A percentile compares a stretch with the other conserved stretches of the same genome.
Evolutionary conservation across 129 eudicot species (phyloP).

Genomic region (Artemisia tridentata): DNA sequence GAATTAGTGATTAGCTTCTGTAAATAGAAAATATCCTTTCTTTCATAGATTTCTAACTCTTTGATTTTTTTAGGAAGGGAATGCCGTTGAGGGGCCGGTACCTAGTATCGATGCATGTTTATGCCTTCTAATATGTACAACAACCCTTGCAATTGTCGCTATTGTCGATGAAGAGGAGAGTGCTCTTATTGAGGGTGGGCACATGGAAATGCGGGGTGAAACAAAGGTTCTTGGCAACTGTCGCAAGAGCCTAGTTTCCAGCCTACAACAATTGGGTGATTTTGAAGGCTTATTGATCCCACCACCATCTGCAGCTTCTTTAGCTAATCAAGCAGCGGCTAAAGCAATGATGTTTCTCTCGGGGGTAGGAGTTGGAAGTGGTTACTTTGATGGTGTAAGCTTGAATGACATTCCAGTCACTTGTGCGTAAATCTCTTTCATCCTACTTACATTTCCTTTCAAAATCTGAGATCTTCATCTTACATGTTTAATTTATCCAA

Average conservation of each 20-base stretch:
- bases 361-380: slow-evolving; percentile 67
- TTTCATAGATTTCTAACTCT: not conserved
- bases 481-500: not conserved
- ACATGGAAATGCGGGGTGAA: slow-evolving; percentile 40
- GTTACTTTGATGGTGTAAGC: slow-evolving; percentile 75
- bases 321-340: slow-evolving; percentile 95
- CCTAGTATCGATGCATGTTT: slow-evolving; percentile 92
- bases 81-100: slow-evolving; percentile 88
- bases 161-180: slow-evolving; percentile 80
- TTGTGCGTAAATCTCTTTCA: slow-evolving; percentile 49
- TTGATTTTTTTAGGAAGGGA: slow-evolving; percentile 55
- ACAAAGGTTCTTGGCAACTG: slow-evolving; percentile 52
- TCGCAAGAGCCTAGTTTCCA: slow-evolving; percentile 68
- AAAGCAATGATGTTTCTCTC: slow-evolving; percentile 92
- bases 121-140: slow-evolving; percentile 80
- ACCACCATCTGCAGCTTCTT: slow-evolving; percentile 56
- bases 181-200: slow-evolving; percentile 29
- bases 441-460: not conserved
- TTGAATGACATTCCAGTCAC: slow-evolving; percentile 73
- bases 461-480: not conserved
- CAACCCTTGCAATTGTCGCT: slow-evolving; percentile 65
- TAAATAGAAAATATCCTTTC: not conserved
- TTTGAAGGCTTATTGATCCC: slow-evolving; percentile 79
- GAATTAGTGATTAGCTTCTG: not conserved
- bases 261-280: slow-evolving; percentile 80